phyloP scores from a whole-genome alignment of 1,139 yeast genomes.

The Geotrichum histeridarum region DNA sequence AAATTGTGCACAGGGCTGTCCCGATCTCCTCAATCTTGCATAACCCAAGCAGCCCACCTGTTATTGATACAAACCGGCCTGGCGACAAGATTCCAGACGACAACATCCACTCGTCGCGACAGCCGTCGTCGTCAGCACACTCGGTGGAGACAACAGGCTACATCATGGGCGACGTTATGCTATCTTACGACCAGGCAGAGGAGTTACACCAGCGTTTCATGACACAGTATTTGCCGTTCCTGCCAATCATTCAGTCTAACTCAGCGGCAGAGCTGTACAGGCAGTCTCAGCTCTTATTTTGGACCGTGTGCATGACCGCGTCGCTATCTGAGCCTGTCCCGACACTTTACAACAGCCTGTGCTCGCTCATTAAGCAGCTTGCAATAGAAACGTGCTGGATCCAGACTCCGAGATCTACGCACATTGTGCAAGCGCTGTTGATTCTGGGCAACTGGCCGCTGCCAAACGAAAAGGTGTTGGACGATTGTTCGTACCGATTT shows the following conservation, averaged over 20 bases:
- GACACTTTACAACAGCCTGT: conserved; percentile 65
- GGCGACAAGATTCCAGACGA: conserved; percentile 17
- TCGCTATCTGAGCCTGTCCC: conserved; percentile 86
- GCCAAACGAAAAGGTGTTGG: conserved; percentile 86
- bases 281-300: conserved; percentile 76
- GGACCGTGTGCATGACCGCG: conserved; percentile 87
- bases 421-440: conserved; percentile 80
- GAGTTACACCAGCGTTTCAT: conserved; percentile 67
- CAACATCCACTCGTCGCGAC: conserved; percentile 13
- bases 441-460: conserved; percentile 85
- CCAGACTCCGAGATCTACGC: conserved; percentile 86
- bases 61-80: conserved; percentile 15
- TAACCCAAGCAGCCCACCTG: neutral
- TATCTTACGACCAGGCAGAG: conserved; percentile 62
- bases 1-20: neutral
- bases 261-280: conserved; percentile 73
- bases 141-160: conserved; percentile 36
- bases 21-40: conserved; percentile 4
- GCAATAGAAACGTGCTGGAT: conserved; percentile 94
- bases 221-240: conserved; percentile 60
- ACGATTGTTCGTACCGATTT: conserved; percentile 84
- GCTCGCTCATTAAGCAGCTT: conserved; percentile 73
- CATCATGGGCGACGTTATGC: conserved; percentile 65
- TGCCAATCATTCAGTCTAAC: conserved; percentile 70
- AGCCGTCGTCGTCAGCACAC: conserved; percentile 6